Conservation (phyloP, 106 monocot genomes). For the Phalaenopsis aphrodite region DNA sequence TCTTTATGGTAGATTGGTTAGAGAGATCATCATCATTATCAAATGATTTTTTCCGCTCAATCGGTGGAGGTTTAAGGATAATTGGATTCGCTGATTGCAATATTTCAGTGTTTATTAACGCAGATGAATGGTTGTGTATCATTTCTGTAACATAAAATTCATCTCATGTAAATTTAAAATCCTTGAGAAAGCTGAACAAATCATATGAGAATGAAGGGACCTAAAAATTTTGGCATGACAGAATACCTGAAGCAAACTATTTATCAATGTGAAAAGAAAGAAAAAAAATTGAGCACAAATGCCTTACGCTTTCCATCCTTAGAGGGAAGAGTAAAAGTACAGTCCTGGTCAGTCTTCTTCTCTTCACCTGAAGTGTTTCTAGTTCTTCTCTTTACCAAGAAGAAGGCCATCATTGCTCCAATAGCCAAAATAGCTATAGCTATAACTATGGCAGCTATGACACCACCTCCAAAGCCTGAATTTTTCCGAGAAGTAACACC, state of each 20-base stretch:
- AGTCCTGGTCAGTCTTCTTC: constrained; percentile 24
- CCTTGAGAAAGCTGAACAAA: not conserved
- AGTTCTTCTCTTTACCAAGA: constrained; percentile 45
- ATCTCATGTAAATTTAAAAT: not conserved
- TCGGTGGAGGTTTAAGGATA: constrained; percentile 58
- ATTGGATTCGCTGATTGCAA: constrained; percentile 30
- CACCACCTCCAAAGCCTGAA: constrained; percentile 51
- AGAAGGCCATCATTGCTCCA: constrained; percentile 54
- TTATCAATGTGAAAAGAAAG: not conserved
- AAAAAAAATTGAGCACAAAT: not conserved
- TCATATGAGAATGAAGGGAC: not conserved
- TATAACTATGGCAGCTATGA: constrained; percentile 41
- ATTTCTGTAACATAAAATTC: constrained; percentile 33
- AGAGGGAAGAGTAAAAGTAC: constrained; percentile 29
- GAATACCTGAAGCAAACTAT: not conserved
- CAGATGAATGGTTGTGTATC: constrained; percentile 34
- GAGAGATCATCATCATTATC: constrained; percentile 51
- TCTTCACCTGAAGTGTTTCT: constrained; percentile 20
- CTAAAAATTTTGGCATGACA: not conserved
- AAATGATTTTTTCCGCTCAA: constrained; percentile 42
- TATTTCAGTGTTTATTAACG: constrained; percentile 18
- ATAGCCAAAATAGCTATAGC: constrained; percentile 52
- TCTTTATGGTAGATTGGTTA: constrained; percentile 34
- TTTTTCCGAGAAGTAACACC: constrained; percentile 23
- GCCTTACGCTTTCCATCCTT: constrained; percentile 49